Percentiles rank a stretch among this genome's conserved stretches.
phyloP scores from a whole-genome alignment of 73 alveolate genomes.

The Paramecium sexaurelia region DNA sequence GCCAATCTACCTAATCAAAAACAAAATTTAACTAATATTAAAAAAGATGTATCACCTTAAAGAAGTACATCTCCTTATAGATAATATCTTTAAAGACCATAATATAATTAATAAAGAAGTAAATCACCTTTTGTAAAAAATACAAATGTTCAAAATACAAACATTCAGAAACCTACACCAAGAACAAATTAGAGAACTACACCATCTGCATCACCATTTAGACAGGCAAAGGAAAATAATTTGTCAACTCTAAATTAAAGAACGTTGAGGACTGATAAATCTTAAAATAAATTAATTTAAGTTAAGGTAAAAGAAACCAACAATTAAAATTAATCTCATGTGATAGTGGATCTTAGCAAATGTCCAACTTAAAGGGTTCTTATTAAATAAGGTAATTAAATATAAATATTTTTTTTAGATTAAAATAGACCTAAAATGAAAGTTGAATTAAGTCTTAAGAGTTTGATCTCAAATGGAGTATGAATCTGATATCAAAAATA shows the following conservation, averaged over 20 bases:
- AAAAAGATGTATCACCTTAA: neutral
- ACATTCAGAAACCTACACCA: neutral
- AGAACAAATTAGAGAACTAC: neutral
- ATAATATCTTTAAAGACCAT: neutral
- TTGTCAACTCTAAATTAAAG: neutral
- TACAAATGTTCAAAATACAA: neutral
- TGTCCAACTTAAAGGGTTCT: conserved; percentile 6
- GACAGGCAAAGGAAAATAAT: neutral
- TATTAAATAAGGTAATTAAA: neutral
- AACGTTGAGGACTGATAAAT: neutral
- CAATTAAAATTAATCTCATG: neutral
- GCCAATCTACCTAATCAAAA: neutral
- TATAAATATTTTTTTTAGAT: neutral
- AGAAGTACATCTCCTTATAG: neutral
- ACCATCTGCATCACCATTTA: neutral
- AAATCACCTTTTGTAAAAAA: neutral
- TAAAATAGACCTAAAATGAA: neutral
- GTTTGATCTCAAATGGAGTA: neutral
- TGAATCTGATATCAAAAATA: neutral
- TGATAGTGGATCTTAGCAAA: neutral
- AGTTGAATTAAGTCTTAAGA: neutral
- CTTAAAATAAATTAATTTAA: neutral
- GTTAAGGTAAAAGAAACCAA: neutral
- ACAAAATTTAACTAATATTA: neutral
- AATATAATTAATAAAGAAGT: neutral